Percentiles rank a stretch among this genome's conserved stretches.
Evolutionary conservation across 768 basidiomycete species (phyloP).

Genomic region (Melanogaster broomeanus): DNA sequence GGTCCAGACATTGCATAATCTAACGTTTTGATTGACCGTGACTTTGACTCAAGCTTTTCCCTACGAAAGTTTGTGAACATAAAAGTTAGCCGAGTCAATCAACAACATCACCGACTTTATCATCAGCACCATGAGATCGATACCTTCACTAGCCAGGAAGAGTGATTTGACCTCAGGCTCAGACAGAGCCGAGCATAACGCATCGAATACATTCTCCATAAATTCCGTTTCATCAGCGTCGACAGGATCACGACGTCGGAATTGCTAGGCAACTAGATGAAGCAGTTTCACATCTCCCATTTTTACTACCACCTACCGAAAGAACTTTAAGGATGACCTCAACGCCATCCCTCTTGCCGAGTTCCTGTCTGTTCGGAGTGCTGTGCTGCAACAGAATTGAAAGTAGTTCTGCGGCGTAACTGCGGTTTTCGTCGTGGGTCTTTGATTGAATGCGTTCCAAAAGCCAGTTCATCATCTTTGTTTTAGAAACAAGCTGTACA

Average conservation of each 20-base stretch:
- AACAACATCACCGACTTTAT: conserved; percentile 72
- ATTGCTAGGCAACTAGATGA: conserved; percentile 59
- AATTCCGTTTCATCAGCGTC: conserved; percentile 93
- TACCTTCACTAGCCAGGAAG: conserved; percentile 90
- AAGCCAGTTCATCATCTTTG: conserved; percentile 77
- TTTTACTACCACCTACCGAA: conserved; percentile 58
- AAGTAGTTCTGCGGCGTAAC: conserved; percentile 92
- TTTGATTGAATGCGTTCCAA: conserved; percentile 73
- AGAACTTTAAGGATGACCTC: conserved; percentile 74
- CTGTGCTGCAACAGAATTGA: conserved; percentile 86
- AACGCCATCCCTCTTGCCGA: conserved; percentile 77
- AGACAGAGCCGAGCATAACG: conserved; percentile 80
- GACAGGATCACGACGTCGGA: conserved; percentile 78
- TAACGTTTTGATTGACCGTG: conserved; percentile 85
- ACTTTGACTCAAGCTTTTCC: conserved; percentile 79
- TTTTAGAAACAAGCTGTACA: conserved; percentile 67
- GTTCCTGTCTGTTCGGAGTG: conserved; percentile 61
- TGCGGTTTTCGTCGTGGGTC: conserved; percentile 84
- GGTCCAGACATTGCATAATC: conserved; percentile 88
- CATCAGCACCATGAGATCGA: conserved; percentile 97
- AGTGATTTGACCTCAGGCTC: conserved; percentile 77
- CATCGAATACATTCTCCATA: conserved; percentile 96
- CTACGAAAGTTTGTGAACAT: conserved; percentile 39
- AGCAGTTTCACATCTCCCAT: conserved; percentile 6
- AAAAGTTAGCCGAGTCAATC: not conserved